Base-by-base conservation (phyloP, 805 yeast genomes). In the Vanderwaltozyma tropicalis region DNA sequence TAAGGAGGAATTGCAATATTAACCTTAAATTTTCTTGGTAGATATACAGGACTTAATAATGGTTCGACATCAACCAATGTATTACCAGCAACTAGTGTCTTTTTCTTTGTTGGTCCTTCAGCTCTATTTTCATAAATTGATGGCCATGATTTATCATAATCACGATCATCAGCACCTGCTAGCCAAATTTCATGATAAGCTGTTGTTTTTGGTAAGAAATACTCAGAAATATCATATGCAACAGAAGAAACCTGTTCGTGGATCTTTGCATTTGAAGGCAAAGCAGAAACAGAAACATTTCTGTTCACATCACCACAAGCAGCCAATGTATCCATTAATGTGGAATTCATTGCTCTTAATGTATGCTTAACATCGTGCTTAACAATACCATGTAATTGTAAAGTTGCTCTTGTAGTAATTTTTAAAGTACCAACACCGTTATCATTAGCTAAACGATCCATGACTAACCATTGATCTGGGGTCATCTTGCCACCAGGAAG, bases 261-360 rank as follows among this genome's bases (percentile, higher is more conserved):
- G 37, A 89, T 72, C 55, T 78, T 77, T 36, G 87, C 83, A 56
- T 86, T 86, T 22, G 72, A 73, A 14, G 96, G 96, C 24, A 85
- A 68, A n/a, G 95, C 95, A 41, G 89, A 74, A 38, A 83, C 72
- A 79, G 88, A 89, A 31, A 89, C 96, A 57, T 89, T 89, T 74
- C 97, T 81, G 67, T 85, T 84, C 31, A 89, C 97, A 67, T 89
- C 97, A 69, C 97, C 97, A 71, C 96, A 89, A 1, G 97, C 97
- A 42, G 95, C 97, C 42, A 89, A 72, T 8, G 96, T 88, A 58
- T 92, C 97, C 80, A 89, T 72, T 51, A 89, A 71, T 6, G 79
- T 81, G 14, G 94, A 68, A 60, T 89, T 89, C 79, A 89, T 87
- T 28, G 89, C 95, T 67, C 94, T 80, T 48, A 89, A 86, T 1